phyloP scores from a whole-genome alignment of 2,329 filamentous ascomycete genomes.

The Talaromyces sp. region DNA sequence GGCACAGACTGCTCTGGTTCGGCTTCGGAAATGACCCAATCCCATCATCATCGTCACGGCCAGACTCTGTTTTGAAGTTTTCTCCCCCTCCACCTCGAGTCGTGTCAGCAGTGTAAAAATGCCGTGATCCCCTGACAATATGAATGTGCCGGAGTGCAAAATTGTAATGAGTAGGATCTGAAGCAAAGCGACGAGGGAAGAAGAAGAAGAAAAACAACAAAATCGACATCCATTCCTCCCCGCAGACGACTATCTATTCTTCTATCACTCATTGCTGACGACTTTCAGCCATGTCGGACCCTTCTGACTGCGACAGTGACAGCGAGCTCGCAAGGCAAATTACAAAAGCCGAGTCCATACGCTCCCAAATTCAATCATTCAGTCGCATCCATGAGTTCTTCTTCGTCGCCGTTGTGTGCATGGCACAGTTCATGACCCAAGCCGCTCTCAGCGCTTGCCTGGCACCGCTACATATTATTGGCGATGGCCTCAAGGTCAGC shows the following conservation, averaged over 20 bases:
- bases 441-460: constrained; percentile 45
- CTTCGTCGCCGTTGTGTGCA: constrained; percentile 30
- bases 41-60: not conserved
- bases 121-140: not conserved
- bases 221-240: not conserved
- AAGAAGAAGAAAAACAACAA: not conserved
- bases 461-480: constrained; percentile 46
- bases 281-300: not conserved
- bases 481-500: constrained; percentile 40
- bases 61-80: not conserved
- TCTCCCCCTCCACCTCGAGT: not conserved
- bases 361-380: constrained; percentile 2
- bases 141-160: not conserved
- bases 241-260: not conserved
- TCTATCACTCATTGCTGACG: not conserved
- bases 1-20: not conserved
- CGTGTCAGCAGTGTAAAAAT: not conserved
- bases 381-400: constrained; percentile 21
- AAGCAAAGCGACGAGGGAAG: not conserved
- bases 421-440: constrained; percentile 41
- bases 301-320: not conserved
- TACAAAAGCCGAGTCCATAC: constrained; percentile 6
- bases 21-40: not conserved
- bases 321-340: constrained; percentile 6
- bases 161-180: not conserved